These are phyloP conservation scores for Camelina hispida DNA, from an alignment of 345 rosid species.

Conservation along the genomic window DNA sequence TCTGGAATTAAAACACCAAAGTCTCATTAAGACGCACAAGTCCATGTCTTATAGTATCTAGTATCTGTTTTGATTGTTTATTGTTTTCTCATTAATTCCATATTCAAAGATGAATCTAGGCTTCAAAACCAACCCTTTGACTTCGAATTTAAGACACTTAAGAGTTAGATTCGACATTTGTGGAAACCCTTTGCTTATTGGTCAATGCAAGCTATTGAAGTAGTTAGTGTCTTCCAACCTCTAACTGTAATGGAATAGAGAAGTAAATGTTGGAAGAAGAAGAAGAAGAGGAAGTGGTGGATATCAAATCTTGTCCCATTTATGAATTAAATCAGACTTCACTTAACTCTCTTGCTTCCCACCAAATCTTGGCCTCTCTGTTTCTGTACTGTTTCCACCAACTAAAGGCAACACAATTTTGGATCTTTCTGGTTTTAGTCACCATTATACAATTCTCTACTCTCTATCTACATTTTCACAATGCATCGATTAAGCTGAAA, in stretches of 20 bases:
- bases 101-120: conserved; percentile 30
- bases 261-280: conserved; percentile 42
- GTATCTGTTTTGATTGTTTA: conserved; percentile 26
- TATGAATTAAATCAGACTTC: conserved; percentile 20
- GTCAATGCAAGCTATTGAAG: conserved; percentile 41
- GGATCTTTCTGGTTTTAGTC: conserved; percentile 31
- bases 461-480: not conserved
- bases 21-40: conserved; percentile 25
- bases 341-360: conserved; percentile 39
- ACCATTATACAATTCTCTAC: conserved; percentile 20
- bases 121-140: conserved; percentile 30
- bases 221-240: conserved; percentile 42
- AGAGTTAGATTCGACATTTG: conserved; percentile 27
- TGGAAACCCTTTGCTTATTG: conserved; percentile 37
- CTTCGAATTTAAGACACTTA: conserved; percentile 29
- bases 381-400: conserved; percentile 34
- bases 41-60: conserved; percentile 5
- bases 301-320: conserved; percentile 27
- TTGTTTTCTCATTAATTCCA: conserved; percentile 27
- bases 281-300: conserved; percentile 38
- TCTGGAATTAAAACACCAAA: not conserved
- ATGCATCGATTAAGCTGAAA: not conserved
- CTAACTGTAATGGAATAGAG: conserved; percentile 47
- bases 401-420: conserved; percentile 25
- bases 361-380: conserved; percentile 37